These are phyloP conservation scores for Gossypium thurberi DNA, from an alignment of 345 rosid species.

Conservation along the genomic window DNA sequence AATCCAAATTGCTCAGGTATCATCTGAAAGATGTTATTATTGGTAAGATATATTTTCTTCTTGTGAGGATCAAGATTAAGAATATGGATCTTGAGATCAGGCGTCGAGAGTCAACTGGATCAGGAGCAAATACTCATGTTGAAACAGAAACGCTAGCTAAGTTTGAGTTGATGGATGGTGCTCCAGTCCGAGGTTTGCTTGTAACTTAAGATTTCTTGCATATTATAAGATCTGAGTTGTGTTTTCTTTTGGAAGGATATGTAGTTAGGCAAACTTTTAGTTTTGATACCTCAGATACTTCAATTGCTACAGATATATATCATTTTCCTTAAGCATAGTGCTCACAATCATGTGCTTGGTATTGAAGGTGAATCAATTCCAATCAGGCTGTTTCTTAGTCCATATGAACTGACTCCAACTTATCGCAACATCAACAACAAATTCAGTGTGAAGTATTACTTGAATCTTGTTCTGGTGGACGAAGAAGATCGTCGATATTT, in stretches of 20 bases:
- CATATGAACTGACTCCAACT: slow-evolving; percentile 92
- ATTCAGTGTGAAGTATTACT: slow-evolving; percentile 88
- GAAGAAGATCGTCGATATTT: slow-evolving; percentile 97
- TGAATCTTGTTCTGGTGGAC: slow-evolving; percentile 92
- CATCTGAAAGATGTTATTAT: slow-evolving; percentile 93
- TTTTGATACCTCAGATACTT: not conserved
- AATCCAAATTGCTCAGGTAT: slow-evolving; percentile 48
- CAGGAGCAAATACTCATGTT: slow-evolving; percentile 91
- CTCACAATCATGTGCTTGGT: slow-evolving; percentile 10
- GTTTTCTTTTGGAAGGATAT: not conserved
- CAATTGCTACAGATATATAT: not conserved
- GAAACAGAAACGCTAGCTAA: slow-evolving; percentile 97
- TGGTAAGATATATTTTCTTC: slow-evolving; percentile 96
- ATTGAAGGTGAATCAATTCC: slow-evolving; percentile 90
- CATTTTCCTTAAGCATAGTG: not conserved
- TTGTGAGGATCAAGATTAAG: slow-evolving; percentile 97
- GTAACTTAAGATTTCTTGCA: not conserved
- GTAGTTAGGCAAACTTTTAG: not conserved
- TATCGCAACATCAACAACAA: slow-evolving; percentile 93
- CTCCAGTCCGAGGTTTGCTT: slow-evolving; percentile 85
- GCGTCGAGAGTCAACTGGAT: slow-evolving; percentile 92
- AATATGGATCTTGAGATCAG: slow-evolving; percentile 99
- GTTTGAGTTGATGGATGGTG: slow-evolving; percentile 98
- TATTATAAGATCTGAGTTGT: not conserved
- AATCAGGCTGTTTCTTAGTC: slow-evolving; percentile 83